Conservation (phyloP, 768 basidiomycete species). For the Podaxis carcinomalis region DNA sequence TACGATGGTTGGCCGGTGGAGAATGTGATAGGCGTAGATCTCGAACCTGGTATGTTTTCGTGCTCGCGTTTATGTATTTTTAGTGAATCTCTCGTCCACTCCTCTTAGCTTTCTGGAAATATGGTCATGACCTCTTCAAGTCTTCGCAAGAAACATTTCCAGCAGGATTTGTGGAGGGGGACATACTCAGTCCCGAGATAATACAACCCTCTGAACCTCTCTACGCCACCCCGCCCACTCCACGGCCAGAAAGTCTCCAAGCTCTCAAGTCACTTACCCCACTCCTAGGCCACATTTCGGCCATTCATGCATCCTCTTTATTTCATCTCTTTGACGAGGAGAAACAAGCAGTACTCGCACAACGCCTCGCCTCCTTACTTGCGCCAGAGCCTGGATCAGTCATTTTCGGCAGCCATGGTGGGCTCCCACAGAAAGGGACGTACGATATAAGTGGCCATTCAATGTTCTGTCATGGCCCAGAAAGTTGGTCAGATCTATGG, state of each 20-base stretch:
- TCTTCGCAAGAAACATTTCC: slow-evolving; percentile 49
- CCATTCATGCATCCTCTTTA: slow-evolving; percentile 35
- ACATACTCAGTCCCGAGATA: slow-evolving; percentile 43
- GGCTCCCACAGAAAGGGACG: slow-evolving; percentile 17
- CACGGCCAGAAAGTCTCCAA: neutral
- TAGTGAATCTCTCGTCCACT: neutral
- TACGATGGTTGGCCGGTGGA: slow-evolving; percentile 34
- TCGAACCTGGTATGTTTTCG: slow-evolving; percentile 24
- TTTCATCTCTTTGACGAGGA: slow-evolving; percentile 35
- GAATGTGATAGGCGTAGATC: slow-evolving; percentile 32
- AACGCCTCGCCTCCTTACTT: slow-evolving; percentile 26
- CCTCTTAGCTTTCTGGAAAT: slow-evolving; percentile 49
- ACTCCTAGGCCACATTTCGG: slow-evolving; percentile 40
- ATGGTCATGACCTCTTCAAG: slow-evolving; percentile 58
- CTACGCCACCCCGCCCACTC: neutral
- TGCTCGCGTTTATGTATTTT: neutral
- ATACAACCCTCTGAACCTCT: slow-evolving; percentile 28
- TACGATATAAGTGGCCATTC: slow-evolving; percentile 1
- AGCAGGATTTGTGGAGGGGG: slow-evolving; percentile 49
- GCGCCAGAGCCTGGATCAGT: slow-evolving; percentile 28
- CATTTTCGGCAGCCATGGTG: slow-evolving; percentile 34
- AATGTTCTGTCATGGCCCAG: slow-evolving; percentile 12
- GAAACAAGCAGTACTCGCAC: slow-evolving; percentile 25
- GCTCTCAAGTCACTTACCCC: slow-evolving; percentile 22
- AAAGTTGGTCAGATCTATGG: slow-evolving; percentile 13